Conservation (phyloP, 2,329 filamentous ascomycete genomes). For the Hirsutella thompsonii region DNA sequence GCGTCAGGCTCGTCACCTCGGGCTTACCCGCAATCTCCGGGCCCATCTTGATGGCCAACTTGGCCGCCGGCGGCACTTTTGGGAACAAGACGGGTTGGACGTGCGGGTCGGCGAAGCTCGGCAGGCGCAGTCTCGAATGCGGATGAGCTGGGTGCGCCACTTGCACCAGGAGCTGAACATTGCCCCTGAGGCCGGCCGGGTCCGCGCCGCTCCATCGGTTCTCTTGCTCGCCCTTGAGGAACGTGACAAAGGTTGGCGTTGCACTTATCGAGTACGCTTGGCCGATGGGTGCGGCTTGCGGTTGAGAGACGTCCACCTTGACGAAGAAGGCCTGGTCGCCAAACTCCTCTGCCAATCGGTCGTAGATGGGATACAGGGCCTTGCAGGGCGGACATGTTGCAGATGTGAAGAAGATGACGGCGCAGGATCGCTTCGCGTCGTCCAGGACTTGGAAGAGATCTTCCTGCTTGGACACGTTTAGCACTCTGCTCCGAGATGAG, state of each 20-base stretch:
- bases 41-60: constrained; percentile 70
- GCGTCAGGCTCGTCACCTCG: constrained; percentile 49
- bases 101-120: constrained; percentile 51
- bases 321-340: constrained; percentile 58
- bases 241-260: constrained; percentile 84
- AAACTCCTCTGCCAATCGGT: constrained; percentile 63
- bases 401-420: constrained; percentile 86
- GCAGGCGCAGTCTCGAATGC: constrained; percentile 59
- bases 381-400: constrained; percentile 79
- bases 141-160: constrained; percentile 66
- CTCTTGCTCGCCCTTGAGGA: constrained; percentile 60
- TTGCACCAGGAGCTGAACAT: constrained; percentile 60
- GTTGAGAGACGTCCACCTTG: constrained; percentile 66
- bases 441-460: constrained; percentile 24
- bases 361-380: constrained; percentile 67
- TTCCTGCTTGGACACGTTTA: constrained; percentile 37
- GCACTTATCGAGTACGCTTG: constrained; percentile 55
- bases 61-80: constrained; percentile 72
- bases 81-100: constrained; percentile 57
- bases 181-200: constrained; percentile 51
- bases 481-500: constrained; percentile 28
- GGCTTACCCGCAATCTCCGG: constrained; percentile 36
- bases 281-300: constrained; percentile 49
- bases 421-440: constrained; percentile 54
- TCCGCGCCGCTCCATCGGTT: constrained; percentile 75